Evolutionary conservation across 169 alveolate genomes (phyloP).

Genomic region (Eimeria necatrix): DNA sequence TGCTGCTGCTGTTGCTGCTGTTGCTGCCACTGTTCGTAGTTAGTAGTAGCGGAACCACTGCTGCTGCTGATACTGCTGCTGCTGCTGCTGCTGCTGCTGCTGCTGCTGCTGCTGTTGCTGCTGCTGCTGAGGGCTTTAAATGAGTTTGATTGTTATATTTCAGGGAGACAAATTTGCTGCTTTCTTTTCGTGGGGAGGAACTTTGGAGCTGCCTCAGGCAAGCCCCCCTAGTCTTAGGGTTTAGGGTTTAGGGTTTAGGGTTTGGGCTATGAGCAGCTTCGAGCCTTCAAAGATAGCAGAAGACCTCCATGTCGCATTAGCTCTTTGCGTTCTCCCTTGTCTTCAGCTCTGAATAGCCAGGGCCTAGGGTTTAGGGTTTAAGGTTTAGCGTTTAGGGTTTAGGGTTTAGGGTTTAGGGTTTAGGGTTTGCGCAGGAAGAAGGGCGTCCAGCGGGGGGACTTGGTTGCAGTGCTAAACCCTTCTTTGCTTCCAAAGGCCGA

Average conservation of each 20-base stretch:
- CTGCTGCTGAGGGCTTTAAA: not conserved
- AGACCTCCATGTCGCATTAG: not conserved
- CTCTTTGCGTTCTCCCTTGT: too few species aligned
- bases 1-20: too few species aligned
- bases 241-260: not conserved
- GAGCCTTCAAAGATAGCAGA: not conserved
- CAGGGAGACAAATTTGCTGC: conserved; percentile 44
- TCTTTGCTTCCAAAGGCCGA: conserved; percentile 28
- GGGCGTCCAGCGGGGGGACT: conserved; percentile 42
- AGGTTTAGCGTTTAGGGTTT: not conserved
- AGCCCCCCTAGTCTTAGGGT: not conserved
- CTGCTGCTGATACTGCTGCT: too few species aligned
- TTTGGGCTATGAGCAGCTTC: not conserved
- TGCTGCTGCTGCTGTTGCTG: not conserved
- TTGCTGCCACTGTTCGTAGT: too few species aligned
- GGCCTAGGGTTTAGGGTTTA: not conserved
- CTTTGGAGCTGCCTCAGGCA: conserved; percentile 45
- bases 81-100: too few species aligned
- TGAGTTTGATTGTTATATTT: not conserved
- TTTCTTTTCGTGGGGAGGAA: conserved; percentile 27
- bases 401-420: not conserved
- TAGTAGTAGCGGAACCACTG: too few species aligned
- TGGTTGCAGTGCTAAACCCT: conserved; percentile 69
- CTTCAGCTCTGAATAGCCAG: too few species aligned
- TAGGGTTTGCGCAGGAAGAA: conserved; percentile 20